Evolutionary conservation across 1,284 basidiomycete species (phyloP).

Genomic region (Paramarasmius palmivorus): DNA sequence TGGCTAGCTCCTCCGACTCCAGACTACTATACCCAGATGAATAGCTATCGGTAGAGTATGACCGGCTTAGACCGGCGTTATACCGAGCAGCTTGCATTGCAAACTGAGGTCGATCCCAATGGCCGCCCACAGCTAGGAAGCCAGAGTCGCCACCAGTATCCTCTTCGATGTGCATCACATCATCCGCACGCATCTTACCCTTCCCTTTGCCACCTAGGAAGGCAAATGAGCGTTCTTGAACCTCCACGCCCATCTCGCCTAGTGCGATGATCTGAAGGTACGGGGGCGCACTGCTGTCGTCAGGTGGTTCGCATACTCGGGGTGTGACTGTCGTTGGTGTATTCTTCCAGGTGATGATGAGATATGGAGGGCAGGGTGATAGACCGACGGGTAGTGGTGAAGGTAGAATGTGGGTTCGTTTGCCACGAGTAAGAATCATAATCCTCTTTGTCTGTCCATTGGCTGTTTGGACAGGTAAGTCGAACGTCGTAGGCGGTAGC

Average conservation of each 20-base stretch:
- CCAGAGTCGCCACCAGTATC: slow-evolving; percentile 68
- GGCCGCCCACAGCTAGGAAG: slow-evolving; percentile 63
- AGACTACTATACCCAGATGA: slow-evolving; percentile 45
- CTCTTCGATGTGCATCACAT: slow-evolving; percentile 50
- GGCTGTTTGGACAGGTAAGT: slow-evolving; percentile 43
- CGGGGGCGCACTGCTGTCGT: slow-evolving; percentile 33
- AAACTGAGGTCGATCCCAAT: slow-evolving; percentile 60
- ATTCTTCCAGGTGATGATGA: slow-evolving; percentile 57
- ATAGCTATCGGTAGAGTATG: slow-evolving; percentile 42
- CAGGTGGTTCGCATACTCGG: slow-evolving; percentile 44
- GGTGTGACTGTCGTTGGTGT: slow-evolving; percentile 55
- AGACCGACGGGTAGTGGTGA: slow-evolving; percentile 63
- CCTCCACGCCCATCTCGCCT: slow-evolving; percentile 67
- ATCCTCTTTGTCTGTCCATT: slow-evolving; percentile 37
- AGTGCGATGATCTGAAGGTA: slow-evolving; percentile 69
- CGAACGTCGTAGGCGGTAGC: slow-evolving; percentile 52
- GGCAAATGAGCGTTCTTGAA: slow-evolving; percentile 57
- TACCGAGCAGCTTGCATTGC: slow-evolving; percentile 26
- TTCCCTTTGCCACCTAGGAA: slow-evolving; percentile 46
- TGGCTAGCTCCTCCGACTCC: slow-evolving; percentile 50
- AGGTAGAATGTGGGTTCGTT: slow-evolving; percentile 64
- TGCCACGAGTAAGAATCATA: slow-evolving; percentile 68
- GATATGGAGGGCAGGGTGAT: slow-evolving; percentile 47
- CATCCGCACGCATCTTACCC: slow-evolving; percentile 44
- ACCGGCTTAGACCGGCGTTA: slow-evolving; percentile 35